Conservation (phyloP, 805 yeast species). For the Kodamaea sagamina region DNA sequence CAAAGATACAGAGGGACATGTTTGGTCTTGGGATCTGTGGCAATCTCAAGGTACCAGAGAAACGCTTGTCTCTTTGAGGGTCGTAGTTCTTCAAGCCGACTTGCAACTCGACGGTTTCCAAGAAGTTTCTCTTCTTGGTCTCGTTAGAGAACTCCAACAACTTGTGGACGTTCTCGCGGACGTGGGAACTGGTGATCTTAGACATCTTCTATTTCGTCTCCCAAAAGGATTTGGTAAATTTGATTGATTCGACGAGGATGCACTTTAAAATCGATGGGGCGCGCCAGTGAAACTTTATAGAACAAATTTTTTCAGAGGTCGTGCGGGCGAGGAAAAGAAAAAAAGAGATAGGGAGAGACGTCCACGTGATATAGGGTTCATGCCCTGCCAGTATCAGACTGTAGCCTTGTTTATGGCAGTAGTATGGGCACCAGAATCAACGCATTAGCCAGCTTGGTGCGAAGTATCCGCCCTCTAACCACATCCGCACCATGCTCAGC, state of each 20-base stretch:
- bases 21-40: conserved; percentile 99
- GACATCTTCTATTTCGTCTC: conserved; percentile 77
- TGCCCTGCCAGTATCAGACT: conserved; percentile 5
- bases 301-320: conserved; percentile 9
- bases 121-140: conserved; percentile 99
- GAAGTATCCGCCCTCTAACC: neutral
- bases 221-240: conserved; percentile 58
- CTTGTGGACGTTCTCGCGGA: conserved; percentile 95
- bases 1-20: conserved; percentile 99
- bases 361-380: conserved; percentile 9
- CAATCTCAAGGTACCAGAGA: conserved; percentile 98
- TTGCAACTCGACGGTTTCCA: conserved; percentile 99
- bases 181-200: conserved; percentile 87
- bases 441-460: neutral
- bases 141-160: conserved; percentile 86
- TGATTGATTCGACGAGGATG: conserved; percentile 61
- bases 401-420: too few relatives aligned
- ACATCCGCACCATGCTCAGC: neutral
- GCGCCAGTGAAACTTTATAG: conserved; percentile 2
- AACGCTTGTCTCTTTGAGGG: conserved; percentile 99
- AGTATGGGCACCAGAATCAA: too few relatives aligned
- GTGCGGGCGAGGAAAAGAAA: conserved; percentile 1
- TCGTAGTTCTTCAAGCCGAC: conserved; percentile 99
- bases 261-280: conserved; percentile 17
- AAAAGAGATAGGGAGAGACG: neutral